These are phyloP conservation scores for Pythium monospermum DNA, from an alignment of 352 stramenopile genomes.

Conservation along the genomic window DNA sequence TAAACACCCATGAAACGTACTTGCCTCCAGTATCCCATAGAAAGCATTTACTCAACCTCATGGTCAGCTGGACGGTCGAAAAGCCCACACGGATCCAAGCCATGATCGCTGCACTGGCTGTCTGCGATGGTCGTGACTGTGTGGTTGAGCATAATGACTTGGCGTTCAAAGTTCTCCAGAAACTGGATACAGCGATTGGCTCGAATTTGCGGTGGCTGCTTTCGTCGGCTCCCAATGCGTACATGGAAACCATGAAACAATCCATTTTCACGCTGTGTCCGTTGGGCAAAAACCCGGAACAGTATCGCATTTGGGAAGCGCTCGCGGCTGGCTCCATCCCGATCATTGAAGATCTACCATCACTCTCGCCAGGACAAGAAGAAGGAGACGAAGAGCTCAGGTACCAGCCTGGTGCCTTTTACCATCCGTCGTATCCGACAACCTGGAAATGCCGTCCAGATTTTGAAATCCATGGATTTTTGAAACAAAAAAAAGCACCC, in stretches of 20 bases:
- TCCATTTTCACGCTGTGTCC: conserved; percentile 61
- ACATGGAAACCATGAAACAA: conserved; percentile 50
- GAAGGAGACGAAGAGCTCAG: not conserved
- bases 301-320: conserved; percentile 69
- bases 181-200: conserved; percentile 36
- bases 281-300: conserved; percentile 59
- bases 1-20: conserved; percentile 36
- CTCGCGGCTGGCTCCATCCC: conserved; percentile 55
- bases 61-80: conserved; percentile 63
- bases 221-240: conserved; percentile 39
- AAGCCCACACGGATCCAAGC: conserved; percentile 61
- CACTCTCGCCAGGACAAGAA: too few species aligned
- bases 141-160: conserved; percentile 58
- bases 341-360: conserved; percentile 50
- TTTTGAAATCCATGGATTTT: conserved; percentile 41
- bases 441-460: conserved; percentile 51
- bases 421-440: conserved; percentile 51
- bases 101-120: conserved; percentile 39
- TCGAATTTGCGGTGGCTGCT: conserved; percentile 44
- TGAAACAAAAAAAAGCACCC: conserved; percentile 41
- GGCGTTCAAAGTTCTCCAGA: conserved; percentile 51
- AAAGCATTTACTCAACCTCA: conserved; percentile 50
- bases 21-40: conserved; percentile 16
- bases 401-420: conserved; percentile 39
- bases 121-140: conserved; percentile 31